Evolutionary conservation across 352 stramenopile species (phyloP), one percentile per base, ranked within the genome.

Genomic region (Phytophthora macrochlamydospora): DNA sequence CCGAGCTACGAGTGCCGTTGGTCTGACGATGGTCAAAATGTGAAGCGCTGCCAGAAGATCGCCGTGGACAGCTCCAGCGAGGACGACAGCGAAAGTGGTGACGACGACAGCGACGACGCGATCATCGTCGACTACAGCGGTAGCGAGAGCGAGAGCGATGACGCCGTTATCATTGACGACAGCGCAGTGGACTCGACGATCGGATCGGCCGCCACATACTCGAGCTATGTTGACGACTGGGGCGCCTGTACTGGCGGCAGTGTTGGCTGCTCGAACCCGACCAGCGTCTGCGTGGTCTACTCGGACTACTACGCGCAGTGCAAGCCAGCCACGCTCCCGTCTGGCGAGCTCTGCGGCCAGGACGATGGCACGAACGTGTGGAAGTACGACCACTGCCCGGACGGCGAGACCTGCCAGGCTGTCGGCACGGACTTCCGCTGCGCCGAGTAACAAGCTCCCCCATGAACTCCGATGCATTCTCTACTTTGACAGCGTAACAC

Each of bases 251-350:
- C 66, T 0, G 63, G 31, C 7, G 51, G 57, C 7, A 48, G 54
- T 5, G 32, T 51, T 13, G 50, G 53, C 28, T 78, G 65, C 50
- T 48, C 54, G 48, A 52, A 18, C 11, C 18, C 31, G 13, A 29
- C 31, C 4, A 66, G 53, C 33, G 30, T 61, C 6, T 76, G 74
- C 8, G 65, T 75, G 24, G 54, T 63, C 31, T 51, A 81, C 59
- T 78, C 73, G 12, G 59, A 52, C 40, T 66, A 71, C 55, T 81
- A 74, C 59, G 65, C 69, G 43, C 66, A 78, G 48, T 78, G 71
- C 62, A 78, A 75, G 55, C 71, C 71, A 0, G 32, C 28, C 0
- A 67, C 54, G 2, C 37, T 78, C 1, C 54, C 58, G 0, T 6
- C 40, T 9, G 71, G 67, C 0, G 67, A 73, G n/a, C 55, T 78